Conservation (phyloP, 2,329 filamentous ascomycete genomes). For the Pyricularia sp. region DNA sequence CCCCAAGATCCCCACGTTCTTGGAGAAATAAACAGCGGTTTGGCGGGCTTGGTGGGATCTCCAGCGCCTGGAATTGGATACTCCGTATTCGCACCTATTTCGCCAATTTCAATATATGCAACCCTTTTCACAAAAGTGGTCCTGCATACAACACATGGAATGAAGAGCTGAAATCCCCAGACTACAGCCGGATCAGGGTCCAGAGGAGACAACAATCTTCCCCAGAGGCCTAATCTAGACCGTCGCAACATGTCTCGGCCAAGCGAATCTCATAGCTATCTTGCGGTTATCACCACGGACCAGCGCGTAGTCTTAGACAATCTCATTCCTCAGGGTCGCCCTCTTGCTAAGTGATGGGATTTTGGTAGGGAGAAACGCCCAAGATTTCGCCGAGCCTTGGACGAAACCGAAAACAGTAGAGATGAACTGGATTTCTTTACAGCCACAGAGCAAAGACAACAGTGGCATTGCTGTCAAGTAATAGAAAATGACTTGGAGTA, state of each 20-base stretch:
- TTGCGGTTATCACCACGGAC: background rate
- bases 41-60: background rate
- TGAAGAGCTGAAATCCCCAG: background rate
- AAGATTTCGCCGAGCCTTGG: background rate
- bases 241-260: background rate
- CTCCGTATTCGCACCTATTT: too few species aligned
- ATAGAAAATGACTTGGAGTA: background rate
- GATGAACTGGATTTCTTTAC: background rate
- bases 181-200: background rate
- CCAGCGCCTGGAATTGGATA: too few species aligned
- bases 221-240: background rate
- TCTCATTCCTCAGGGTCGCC: background rate
- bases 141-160: background rate
- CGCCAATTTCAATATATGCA: background rate
- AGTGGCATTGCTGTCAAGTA: background rate
- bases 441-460: background rate
- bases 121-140: background rate
- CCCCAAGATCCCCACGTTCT: background rate
- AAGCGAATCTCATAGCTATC: background rate
- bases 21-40: background rate
- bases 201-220: background rate
- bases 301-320: background rate
- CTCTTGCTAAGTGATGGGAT: background rate
- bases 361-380: background rate
- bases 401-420: background rate